Evolutionary conservation across 768 basidiomycete genomes (phyloP).

Genomic region (Tephrocybe rancida): DNA sequence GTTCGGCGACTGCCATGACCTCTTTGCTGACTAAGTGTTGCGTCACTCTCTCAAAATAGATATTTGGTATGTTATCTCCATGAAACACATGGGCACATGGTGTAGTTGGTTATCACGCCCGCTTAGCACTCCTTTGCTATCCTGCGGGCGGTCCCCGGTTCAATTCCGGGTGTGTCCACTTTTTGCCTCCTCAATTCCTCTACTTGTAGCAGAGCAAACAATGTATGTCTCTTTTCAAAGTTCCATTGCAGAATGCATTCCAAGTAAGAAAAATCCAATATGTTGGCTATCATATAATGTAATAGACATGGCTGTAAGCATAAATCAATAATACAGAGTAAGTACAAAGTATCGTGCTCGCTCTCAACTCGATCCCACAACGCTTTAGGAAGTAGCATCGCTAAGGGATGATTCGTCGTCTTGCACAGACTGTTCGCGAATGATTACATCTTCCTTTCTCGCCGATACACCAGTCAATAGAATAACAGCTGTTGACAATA

Average conservation of each 20-base stretch:
- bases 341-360: background rate
- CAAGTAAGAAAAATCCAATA: background rate
- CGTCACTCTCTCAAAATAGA: background rate
- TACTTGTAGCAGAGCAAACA: background rate
- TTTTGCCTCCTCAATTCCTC: background rate
- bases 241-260: too few species aligned
- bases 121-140: slow-evolving; percentile 13
- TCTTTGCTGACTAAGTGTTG: slow-evolving; percentile 3
- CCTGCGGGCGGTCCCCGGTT: slow-evolving; percentile 17
- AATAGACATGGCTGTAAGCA: too few species aligned
- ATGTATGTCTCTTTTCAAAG: background rate
- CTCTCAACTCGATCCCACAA: background rate
- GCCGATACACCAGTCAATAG: slow-evolving; percentile 43
- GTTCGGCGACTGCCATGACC: background rate
- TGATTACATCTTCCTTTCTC: slow-evolving; percentile 13
- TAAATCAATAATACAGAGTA: too few species aligned
- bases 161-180: slow-evolving; percentile 18
- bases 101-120: slow-evolving; percentile 21
- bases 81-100: slow-evolving; percentile 12
- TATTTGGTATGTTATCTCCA: background rate
- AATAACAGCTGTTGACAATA: slow-evolving; percentile 53
- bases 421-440: slow-evolving; percentile 6
- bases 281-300: too few species aligned
- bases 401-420: slow-evolving; percentile 6
- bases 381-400: background rate